Conservation (phyloP, 805 yeast species). For the Lipomyces chichibuensis region DNA sequence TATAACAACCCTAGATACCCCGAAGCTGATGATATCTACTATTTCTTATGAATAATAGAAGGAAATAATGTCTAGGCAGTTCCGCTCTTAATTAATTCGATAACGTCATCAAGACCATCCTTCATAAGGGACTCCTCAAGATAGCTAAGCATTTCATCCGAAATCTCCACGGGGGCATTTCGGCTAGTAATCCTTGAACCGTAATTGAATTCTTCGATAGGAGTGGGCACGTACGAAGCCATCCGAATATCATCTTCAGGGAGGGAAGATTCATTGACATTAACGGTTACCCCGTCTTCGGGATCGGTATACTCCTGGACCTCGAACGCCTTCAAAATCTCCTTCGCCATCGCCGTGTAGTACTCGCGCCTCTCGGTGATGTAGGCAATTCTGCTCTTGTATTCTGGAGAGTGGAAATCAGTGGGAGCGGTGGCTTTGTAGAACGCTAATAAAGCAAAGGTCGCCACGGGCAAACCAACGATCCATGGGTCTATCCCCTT, state of each 20-base stretch:
- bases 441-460: background rate
- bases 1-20: background rate
- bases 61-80: background rate
- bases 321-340: background rate
- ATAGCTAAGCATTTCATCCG: conserved; percentile 1
- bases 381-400: background rate
- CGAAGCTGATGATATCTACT: background rate
- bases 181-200: background rate
- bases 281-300: background rate
- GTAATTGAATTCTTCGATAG: background rate
- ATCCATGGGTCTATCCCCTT: background rate
- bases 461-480: background rate
- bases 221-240: background rate
- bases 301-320: conserved; percentile 1
- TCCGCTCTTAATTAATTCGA: background rate
- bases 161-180: background rate
- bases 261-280: background rate
- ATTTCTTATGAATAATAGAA: background rate
- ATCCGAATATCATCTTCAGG: background rate
- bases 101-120: background rate
- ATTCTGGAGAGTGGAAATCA: background rate
- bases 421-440: background rate
- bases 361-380: background rate
- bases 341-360: background rate
- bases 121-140: background rate